A percentile compares a stretch with the other conserved stretches of the same genome.
phyloP scores from a whole-genome alignment of 2,329 filamentous ascomycete genomes.

The Neurospora crassa region DNA sequence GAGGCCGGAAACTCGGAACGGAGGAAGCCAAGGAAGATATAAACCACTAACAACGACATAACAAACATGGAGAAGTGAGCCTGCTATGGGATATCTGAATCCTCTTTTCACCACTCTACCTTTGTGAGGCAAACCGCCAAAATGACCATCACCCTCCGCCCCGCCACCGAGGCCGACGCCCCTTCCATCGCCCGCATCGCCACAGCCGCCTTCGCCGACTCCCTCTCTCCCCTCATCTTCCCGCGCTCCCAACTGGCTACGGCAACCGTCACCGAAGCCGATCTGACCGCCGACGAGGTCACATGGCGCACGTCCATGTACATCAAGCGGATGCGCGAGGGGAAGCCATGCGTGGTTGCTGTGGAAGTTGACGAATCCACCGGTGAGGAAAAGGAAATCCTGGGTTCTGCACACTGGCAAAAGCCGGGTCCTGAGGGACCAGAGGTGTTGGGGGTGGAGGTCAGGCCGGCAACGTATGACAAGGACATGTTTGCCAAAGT shows the following conservation, averaged over 20 bases:
- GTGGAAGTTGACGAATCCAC: conserved; percentile 9
- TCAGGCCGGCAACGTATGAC: conserved; percentile 5
- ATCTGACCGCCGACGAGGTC: conserved; percentile 6
- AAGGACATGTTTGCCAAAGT: neutral
- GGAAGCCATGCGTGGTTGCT: conserved; percentile 11
- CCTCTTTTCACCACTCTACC: neutral
- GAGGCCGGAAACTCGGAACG: neutral
- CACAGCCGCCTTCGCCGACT: conserved; percentile 15
- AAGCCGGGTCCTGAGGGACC: neutral
- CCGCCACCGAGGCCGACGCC: conserved; percentile 18
- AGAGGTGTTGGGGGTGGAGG: neutral
- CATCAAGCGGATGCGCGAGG: conserved; percentile 8
- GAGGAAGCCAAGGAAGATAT: neutral
- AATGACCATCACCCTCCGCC: conserved; percentile 20
- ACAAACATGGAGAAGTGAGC: neutral
- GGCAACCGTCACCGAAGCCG: conserved; percentile 6
- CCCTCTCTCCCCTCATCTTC: conserved; percentile 10
- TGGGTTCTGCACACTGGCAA: conserved; percentile 16
- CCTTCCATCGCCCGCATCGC: conserved; percentile 18
- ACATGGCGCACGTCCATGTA: conserved; percentile 11
- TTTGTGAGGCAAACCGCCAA: conserved; percentile 2
- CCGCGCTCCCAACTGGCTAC: conserved; percentile 5
- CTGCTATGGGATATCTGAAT: neutral
- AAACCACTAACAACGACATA: neutral
- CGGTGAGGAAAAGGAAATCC: conserved; percentile 1